Evolutionary conservation across 225 moss, liverwort and hornwort genomes (phyloP).

Genomic region (Pseudoscleropodium purum): DNA sequence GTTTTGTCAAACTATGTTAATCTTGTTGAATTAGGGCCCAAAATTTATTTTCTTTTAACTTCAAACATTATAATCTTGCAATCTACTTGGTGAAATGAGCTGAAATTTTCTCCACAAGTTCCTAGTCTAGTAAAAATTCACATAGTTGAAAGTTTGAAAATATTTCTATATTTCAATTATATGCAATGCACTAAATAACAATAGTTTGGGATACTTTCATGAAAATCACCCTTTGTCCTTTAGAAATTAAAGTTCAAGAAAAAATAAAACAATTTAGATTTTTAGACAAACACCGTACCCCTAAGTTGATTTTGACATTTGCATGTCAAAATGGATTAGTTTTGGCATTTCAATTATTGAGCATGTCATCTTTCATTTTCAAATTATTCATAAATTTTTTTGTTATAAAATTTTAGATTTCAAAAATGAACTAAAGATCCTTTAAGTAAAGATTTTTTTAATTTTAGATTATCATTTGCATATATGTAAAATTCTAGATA

Average conservation of each 20-base stretch:
- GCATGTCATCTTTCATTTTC: neutral
- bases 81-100: neutral
- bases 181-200: too few species aligned
- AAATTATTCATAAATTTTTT: neutral
- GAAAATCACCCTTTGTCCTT: accelerated
- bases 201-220: neutral
- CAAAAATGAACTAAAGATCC: neutral
- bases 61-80: neutral
- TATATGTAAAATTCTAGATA: accelerated
- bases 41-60: neutral
- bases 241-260: neutral
- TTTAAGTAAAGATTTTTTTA: neutral
- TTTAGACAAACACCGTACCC: accelerated
- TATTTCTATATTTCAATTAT: neutral
- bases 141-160: neutral
- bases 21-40: accelerated
- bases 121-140: neutral
- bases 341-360: neutral
- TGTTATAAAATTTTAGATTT: neutral
- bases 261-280: neutral
- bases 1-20: neutral
- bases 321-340: neutral
- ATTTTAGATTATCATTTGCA: accelerated
- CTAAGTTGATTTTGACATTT: accelerated
- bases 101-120: neutral